These are phyloP conservation scores for Penicillium vulpinum DNA, from an alignment of 2,329 filamentous ascomycete species.

Conservation along the genomic window DNA sequence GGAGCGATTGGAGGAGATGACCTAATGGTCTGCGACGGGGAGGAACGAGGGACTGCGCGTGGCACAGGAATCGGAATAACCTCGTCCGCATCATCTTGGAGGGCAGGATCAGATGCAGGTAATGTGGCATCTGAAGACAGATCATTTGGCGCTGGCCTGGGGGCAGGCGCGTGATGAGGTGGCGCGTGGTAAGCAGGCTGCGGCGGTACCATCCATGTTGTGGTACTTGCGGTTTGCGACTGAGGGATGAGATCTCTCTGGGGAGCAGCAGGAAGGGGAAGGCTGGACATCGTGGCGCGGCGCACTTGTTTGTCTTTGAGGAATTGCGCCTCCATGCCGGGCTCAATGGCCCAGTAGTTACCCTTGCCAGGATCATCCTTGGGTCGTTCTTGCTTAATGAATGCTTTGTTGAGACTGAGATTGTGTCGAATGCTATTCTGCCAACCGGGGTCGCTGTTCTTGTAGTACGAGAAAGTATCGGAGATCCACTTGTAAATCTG, in stretches of 20 bases:
- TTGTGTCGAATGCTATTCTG: conserved; percentile 99
- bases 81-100: conserved; percentile 55
- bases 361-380: conserved; percentile 98
- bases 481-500: conserved; percentile 99
- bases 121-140: conserved; percentile 77
- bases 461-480: conserved; percentile 89
- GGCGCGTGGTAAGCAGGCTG: conserved; percentile 24
- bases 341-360: conserved; percentile 92
- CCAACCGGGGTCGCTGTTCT: conserved; percentile 82
- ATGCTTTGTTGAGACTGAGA: conserved; percentile 92
- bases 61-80: conserved; percentile 35
- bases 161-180: conserved; percentile 16
- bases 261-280: conserved; percentile 39
- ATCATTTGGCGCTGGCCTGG: conserved; percentile 47
- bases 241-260: conserved; percentile 30
- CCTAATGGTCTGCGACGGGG: conserved; percentile 63
- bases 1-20: conserved; percentile 84
- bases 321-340: conserved; percentile 86
- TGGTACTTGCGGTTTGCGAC: conserved; percentile 33
- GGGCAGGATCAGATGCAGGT: conserved; percentile 66
- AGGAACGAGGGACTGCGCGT: conserved; percentile 42
- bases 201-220: conserved; percentile 38
- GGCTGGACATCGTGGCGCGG: conserved; percentile 47
- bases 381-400: conserved; percentile 90
- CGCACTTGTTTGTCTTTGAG: conserved; percentile 75